Evolutionary conservation across 306 rosid genomes (phyloP).

Genomic region (Pyrus bretschneideri): DNA sequence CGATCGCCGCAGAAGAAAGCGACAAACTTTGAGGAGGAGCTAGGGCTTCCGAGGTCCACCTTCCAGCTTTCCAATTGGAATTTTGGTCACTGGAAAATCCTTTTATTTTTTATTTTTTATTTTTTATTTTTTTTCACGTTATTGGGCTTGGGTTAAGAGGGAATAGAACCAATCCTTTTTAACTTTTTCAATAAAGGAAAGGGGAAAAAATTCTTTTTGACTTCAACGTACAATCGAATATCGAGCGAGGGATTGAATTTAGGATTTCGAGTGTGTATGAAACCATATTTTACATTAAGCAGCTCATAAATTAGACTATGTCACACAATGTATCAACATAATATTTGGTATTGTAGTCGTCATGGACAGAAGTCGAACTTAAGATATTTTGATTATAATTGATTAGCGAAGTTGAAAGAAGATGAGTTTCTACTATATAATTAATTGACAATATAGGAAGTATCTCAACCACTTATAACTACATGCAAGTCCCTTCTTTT

Average conservation of each 20-base stretch:
- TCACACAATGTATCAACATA: no score
- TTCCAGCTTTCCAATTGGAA: slow-evolving; percentile 9
- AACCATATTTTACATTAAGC: no score
- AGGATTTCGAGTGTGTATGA: accelerated
- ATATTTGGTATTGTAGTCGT: no score
- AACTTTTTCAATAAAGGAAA: no score
- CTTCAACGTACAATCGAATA: neutral
- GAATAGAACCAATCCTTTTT: neutral
- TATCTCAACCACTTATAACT: no score
- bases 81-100: neutral
- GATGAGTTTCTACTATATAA: no score
- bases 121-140: neutral
- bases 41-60: slow-evolving; percentile 16
- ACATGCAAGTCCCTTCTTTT: no score
- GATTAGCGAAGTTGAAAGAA: no score
- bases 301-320: accelerated
- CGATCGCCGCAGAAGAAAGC: slow-evolving; percentile 9
- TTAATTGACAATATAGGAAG: no score
- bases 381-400: no score
- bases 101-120: neutral
- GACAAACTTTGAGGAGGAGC: neutral
- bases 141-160: neutral
- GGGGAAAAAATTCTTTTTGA: neutral
- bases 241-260: neutral
- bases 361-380: no score